Evolutionary conservation across 306 rosid genomes (phyloP), one percentile per base, ranked within the genome.

Genomic region (Quercus engelmannii): DNA sequence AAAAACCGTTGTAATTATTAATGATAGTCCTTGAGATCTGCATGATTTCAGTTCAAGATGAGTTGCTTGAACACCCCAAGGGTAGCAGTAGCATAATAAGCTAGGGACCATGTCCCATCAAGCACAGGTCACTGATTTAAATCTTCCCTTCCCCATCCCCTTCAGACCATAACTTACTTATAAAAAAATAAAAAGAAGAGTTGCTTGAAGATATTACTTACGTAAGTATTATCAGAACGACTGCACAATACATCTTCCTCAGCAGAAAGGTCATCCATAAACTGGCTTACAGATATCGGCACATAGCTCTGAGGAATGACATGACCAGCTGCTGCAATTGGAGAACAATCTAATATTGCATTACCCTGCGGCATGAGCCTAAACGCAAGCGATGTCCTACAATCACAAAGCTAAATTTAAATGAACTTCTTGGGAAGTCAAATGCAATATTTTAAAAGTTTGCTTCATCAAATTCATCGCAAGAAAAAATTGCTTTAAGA

Each of bases 301-400:
- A 84, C 94, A 87, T 89, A 95, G 82, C 93, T 90, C 74, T 90
- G 98, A 71, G 94, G 92, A 89, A 95, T 89, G 79, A 89, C 88
- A 89, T 95, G 99, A 74, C 99, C 99, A 79, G 97, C 99, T 26
- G 96, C 93, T 58, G 98, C 91, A 79, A 95, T 87, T 20, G 96
- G 97, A 85, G 99, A 89, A 82, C 98, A 95, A 85, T 95, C 99
- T 80, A 95, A 83, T 79, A 87, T 87, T 75, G 98, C 98, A 67
- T 91, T 93, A 46, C 96, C 95, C 86, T 88, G 96, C 14, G 99
- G 99, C 98, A 95, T 93, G 81, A 95, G 98, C 81, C 97, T 91
- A 85, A 91, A 95, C 55, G 97, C 97, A 82, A 95, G 89, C 31
- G 96, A 95, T 77, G 97, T 84, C 94, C 99, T 95, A 85, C 96